These are phyloP conservation scores for Rhazya stricta DNA, from an alignment of 257 asterid species.

Conservation along the genomic window DNA sequence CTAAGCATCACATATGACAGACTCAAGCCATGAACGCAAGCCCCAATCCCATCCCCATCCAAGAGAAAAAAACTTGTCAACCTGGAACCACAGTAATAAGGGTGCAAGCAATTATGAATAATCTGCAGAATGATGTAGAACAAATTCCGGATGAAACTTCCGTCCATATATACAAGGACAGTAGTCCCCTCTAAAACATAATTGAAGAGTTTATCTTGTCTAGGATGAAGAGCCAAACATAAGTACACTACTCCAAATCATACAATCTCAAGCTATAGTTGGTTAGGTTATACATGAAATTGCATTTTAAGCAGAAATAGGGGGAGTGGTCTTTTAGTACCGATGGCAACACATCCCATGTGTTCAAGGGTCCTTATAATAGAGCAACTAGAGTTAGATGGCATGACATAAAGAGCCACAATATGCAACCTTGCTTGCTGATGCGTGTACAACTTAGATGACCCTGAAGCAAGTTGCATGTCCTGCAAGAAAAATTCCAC, in stretches of 20 bases:
- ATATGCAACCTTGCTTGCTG: neutral
- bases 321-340: neutral
- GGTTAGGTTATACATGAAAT: neutral
- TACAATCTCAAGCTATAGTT: neutral
- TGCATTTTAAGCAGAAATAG: neutral
- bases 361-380: neutral
- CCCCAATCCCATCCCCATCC: neutral
- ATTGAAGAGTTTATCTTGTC: neutral
- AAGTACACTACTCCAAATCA: neutral
- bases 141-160: neutral
- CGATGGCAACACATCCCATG: neutral
- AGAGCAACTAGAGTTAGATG: slow-evolving; percentile 4
- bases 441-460: neutral
- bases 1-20: neutral
- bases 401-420: neutral
- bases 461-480: neutral
- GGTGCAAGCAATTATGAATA: neutral
- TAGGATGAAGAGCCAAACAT: neutral
- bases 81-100: too few relatives aligned
- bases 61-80: too few relatives aligned
- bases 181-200: neutral
- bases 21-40: neutral
- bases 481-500: neutral
- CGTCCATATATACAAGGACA: neutral
- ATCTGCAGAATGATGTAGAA: neutral